A percentile compares a stretch with the other conserved stretches of the same genome.
Evolutionary conservation across 2,329 filamentous ascomycete species (phyloP).

Genomic region (Trichoderma breve): DNA sequence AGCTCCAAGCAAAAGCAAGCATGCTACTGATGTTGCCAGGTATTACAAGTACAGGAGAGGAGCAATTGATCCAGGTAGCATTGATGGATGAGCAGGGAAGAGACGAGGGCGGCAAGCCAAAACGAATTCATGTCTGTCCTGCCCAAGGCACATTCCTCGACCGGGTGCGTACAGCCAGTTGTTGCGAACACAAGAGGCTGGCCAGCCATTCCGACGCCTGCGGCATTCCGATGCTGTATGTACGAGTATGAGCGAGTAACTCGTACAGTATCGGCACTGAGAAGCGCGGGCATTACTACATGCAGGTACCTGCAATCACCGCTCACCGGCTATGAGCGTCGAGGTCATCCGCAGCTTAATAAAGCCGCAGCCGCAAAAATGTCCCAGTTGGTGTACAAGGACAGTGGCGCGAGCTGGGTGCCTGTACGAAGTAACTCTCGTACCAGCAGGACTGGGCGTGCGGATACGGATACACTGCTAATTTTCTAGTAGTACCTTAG

Average conservation of each 20-base stretch:
- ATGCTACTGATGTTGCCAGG: background rate
- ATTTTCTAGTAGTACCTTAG: background rate
- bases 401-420: background rate
- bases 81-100: background rate
- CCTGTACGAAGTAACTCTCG: background rate
- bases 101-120: background rate
- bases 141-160: background rate
- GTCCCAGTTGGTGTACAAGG: background rate
- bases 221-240: slow-evolving; percentile 11
- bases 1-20: background rate
- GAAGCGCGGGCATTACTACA: background rate
- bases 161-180: background rate
- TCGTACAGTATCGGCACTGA: background rate
- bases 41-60: background rate
- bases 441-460: background rate
- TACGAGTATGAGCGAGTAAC: background rate
- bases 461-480: background rate
- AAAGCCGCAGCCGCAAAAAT: background rate
- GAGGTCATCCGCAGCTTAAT: background rate
- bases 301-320: background rate
- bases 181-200: background rate
- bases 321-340: background rate
- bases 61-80: background rate
- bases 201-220: background rate
- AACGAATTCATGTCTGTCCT: background rate